phyloP scores from a whole-genome alignment of 257 asterid species.

The Salvia splendens region DNA sequence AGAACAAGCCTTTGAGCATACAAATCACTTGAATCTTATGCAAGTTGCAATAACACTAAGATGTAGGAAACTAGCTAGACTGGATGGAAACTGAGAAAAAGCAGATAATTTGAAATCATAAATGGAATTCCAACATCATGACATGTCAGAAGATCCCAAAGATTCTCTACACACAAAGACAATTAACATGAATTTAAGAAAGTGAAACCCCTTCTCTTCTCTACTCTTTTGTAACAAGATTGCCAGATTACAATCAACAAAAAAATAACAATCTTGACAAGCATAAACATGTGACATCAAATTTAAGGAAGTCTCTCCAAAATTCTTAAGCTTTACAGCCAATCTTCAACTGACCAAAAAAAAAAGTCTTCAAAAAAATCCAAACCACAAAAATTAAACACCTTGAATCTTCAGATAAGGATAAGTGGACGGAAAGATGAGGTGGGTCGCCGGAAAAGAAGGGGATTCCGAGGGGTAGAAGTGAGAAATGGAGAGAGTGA shows the following conservation, averaged over 20 bases:
- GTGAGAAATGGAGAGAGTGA: conserved; percentile 38
- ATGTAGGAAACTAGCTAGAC: conserved; percentile 40
- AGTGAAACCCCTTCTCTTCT: conserved; percentile 26
- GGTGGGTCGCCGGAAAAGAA: conserved; percentile 41
- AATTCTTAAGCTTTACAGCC: conserved; percentile 14
- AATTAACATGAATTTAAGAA: conserved; percentile 28
- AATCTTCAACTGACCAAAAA: neutral
- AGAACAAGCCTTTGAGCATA: conserved; percentile 19
- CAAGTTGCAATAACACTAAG: conserved; percentile 29
- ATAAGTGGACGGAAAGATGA: conserved; percentile 38
- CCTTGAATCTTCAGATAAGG: conserved; percentile 35
- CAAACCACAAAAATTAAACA: neutral
- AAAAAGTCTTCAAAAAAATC: no score
- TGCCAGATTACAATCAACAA: conserved; percentile 1
- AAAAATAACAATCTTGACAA: neutral
- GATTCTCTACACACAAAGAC: conserved; percentile 33
- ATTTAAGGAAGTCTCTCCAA: neutral
- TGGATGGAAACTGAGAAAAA: conserved; percentile 34
- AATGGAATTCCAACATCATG: conserved; percentile 49
- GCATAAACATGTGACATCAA: conserved; percentile 15
- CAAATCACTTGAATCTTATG: conserved; percentile 28
- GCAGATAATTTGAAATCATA: conserved; percentile 49
- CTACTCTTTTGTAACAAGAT: conserved; percentile 16
- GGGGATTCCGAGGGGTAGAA: neutral
- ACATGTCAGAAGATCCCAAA: conserved; percentile 38